phyloP scores from a whole-genome alignment of 352 stramenopile genomes.

The Plasmopara halstedii region DNA sequence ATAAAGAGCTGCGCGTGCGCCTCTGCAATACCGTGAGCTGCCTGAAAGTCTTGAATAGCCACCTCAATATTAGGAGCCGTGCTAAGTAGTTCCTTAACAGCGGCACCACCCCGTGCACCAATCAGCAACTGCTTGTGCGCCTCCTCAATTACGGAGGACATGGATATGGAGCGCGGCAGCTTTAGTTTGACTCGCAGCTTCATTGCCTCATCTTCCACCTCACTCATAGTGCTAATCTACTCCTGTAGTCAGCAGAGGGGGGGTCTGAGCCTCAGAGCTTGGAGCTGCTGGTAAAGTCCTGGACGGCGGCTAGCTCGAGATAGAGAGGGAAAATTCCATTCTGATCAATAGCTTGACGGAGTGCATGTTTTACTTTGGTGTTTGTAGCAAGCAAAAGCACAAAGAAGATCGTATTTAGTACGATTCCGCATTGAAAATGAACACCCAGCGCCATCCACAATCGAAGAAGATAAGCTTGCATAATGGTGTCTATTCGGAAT shows the following conservation, averaged over 20 bases:
- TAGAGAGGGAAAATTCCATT: conserved; percentile 28
- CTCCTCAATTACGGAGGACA: conserved; percentile 16
- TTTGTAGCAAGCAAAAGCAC: conserved; percentile 5
- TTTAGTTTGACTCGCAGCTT: conserved; percentile 54
- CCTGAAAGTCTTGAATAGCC: conserved; percentile 76
- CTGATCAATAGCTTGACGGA: conserved; percentile 18
- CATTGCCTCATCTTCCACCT: conserved; percentile 20
- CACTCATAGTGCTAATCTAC: conserved; percentile 28
- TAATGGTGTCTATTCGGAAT: conserved; percentile 95
- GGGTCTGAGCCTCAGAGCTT: conserved; percentile 2
- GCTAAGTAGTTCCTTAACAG: conserved; percentile 74
- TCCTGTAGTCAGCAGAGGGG: conserved; percentile 1
- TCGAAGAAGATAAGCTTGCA: conserved; percentile 7
- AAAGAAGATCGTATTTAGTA: conserved; percentile 14
- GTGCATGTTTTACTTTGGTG: conserved; percentile 21
- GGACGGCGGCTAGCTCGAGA: conserved; percentile 8
- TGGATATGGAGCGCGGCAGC: conserved; percentile 31
- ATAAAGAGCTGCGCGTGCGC: conserved; percentile 32
- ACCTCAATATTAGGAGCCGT: conserved; percentile 79
- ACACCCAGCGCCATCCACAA: conserved; percentile 23
- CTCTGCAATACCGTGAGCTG: conserved; percentile 45
- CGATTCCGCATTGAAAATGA: conserved; percentile 13
- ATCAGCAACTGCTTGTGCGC: conserved; percentile 48
- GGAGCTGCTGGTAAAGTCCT: neutral
- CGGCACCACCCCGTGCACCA: conserved; percentile 57